phyloP scores from a whole-genome alignment of 208 protist genomes.

The Leishmania major region DNA sequence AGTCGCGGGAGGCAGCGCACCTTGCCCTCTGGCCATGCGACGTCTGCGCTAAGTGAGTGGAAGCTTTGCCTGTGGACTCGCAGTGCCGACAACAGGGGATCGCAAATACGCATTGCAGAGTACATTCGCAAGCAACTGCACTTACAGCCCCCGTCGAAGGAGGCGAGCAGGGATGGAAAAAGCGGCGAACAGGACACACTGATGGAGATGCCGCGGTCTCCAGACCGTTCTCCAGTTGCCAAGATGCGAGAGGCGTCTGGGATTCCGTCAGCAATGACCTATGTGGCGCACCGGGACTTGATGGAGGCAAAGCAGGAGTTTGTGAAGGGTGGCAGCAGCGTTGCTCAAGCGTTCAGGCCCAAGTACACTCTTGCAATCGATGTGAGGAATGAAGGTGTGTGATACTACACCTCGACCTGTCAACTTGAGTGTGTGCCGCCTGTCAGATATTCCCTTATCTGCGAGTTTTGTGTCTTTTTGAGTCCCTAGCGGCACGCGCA shows the following conservation, averaged over 20 bases:
- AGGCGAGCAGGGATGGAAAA: not conserved
- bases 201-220: not conserved
- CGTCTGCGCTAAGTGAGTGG: slow-evolving; percentile 47
- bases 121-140: slow-evolving; percentile 59
- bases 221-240: slow-evolving; percentile 5
- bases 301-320: slow-evolving; percentile 75
- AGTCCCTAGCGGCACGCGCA: not conserved
- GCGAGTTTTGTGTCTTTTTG: not conserved
- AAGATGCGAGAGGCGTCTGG: slow-evolving; percentile 23
- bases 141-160: not conserved
- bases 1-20: slow-evolving; percentile 49
- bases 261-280: slow-evolving; percentile 40
- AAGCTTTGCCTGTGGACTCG: slow-evolving; percentile 90
- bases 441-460: not conserved
- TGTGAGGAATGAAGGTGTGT: not conserved
- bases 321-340: slow-evolving; percentile 31
- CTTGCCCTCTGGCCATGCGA: slow-evolving; percentile 9
- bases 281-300: slow-evolving; percentile 72
- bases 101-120: slow-evolving; percentile 66
- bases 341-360: slow-evolving; percentile 35
- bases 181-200: not conserved
- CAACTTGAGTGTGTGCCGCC: not conserved
- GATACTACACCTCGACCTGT: not conserved
- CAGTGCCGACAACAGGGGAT: slow-evolving; percentile 58
- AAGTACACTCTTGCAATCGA: slow-evolving; percentile 49